Conservation (phyloP, 1,284 basidiomycete genomes). For the Sporisorium graminicola region DNA sequence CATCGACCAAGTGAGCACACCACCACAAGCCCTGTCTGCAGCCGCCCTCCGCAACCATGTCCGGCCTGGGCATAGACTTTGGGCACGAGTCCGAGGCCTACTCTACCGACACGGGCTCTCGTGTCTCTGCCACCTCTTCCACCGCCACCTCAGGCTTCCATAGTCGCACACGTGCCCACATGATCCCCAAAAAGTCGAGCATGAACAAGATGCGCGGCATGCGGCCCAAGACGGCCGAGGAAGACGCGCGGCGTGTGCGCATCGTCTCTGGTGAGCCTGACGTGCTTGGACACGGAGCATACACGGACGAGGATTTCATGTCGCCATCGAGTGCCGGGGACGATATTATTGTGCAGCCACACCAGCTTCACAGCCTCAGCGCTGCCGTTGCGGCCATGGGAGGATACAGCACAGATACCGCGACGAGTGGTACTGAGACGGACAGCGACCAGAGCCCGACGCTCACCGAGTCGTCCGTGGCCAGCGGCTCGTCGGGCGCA, state of each 20-base stretch:
- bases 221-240: conserved; percentile 38
- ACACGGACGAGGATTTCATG: conserved; percentile 48
- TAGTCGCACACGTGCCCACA: conserved; percentile 38
- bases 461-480: conserved; percentile 43
- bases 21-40: neutral
- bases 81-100: conserved; percentile 46
- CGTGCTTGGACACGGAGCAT: conserved; percentile 50
- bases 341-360: conserved; percentile 32
- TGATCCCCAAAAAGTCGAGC: conserved; percentile 41
- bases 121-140: conserved; percentile 16
- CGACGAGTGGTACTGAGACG: conserved; percentile 36
- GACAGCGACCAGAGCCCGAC: conserved; percentile 40
- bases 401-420: conserved; percentile 35
- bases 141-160: conserved; percentile 35
- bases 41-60: conserved; percentile 34
- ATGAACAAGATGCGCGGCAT: conserved; percentile 42
- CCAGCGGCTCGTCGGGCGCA: conserved; percentile 20
- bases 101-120: conserved; percentile 25
- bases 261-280: conserved; percentile 58
- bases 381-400: conserved; percentile 47
- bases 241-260: conserved; percentile 50
- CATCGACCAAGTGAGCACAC: neutral
- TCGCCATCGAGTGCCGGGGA: conserved; percentile 26
- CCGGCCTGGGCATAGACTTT: conserved; percentile 66
- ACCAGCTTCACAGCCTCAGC: conserved; percentile 41